Evolutionary conservation across 1,139 yeast species (phyloP), one percentile per base, ranked within the genome.

Genomic region (Pichia sp.): DNA sequence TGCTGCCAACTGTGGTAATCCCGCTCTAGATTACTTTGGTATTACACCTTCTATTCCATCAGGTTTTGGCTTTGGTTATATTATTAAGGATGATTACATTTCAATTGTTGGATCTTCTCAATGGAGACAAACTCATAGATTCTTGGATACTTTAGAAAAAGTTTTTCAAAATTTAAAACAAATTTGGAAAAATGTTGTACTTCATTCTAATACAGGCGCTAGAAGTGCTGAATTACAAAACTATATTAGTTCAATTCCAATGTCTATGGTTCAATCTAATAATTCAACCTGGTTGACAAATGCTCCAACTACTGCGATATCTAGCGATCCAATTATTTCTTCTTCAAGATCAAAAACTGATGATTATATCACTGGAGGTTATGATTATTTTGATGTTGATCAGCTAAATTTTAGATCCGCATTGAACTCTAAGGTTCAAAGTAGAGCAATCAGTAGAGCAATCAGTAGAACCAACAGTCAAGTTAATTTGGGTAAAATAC

Each of bases 31-130:
- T 43, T 68, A 81, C 18, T 85, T 85, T 68, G 92, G 92, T 8
- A 76, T 85, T 27, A 82, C 90, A 0, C 94, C 92, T 1, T 86
- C 88, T 0, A 71, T 75, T 24, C 80, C 85, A 44, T 80, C 80
- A 55, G 94, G 94, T 0, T 84, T 81, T 62, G 92, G 90, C 15
- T 73, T 84, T 40, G 92, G 90, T 0, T 85, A 85, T 59, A 82
- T 83, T 41, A 76, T 84, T 48, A 86, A 84, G 61, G 76, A 74
- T 50, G 88, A 82, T 56, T 73, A 74, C 22, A 73, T 85, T 25
- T 80, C 87, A n/a, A 69, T 83, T 44, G 76, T 77, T 29, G 69
- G 73, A 8, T 79, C 85, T 23, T 82, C 89, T 12, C 85, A 84
- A 62, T 80, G 79, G 68, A 73, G 92, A 57, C 92, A 84, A 65